A percentile compares a stretch with the other conserved stretches of the same genome.
These are phyloP conservation scores for Chrysosporium queenslandicum DNA, from an alignment of 2,329 filamentous ascomycete genomes.

Conservation along the genomic window DNA sequence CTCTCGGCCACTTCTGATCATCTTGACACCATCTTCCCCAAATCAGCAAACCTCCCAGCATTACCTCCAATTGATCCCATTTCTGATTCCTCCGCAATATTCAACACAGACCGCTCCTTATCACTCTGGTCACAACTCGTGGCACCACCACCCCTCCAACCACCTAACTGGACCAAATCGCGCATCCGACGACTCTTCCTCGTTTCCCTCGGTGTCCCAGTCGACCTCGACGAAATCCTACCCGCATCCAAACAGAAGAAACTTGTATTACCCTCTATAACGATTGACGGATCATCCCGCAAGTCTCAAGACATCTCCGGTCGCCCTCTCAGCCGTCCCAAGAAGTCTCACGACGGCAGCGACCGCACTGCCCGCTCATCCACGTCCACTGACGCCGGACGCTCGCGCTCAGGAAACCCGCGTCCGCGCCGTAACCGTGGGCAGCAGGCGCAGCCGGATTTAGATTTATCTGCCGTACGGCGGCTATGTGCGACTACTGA, in stretches of 20 bases:
- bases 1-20: constrained; percentile 30
- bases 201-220: constrained; percentile 87
- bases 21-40: constrained; percentile 39
- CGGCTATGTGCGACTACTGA: constrained; percentile 76
- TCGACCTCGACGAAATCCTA: constrained; percentile 93
- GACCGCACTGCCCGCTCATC: constrained; percentile 18
- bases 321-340: constrained; percentile 19
- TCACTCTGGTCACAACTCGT: constrained; percentile 96
- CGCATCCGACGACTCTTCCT: constrained; percentile 90
- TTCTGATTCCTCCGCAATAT: constrained; percentile 47
- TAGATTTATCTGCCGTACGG: constrained; percentile 69
- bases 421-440: constrained; percentile 32
- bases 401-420: constrained; percentile 25
- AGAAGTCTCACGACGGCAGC: constrained; percentile 11
- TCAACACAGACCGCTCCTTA: constrained; percentile 74
- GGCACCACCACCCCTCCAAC: constrained; percentile 84
- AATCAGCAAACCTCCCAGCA: constrained; percentile 29
- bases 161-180: constrained; percentile 95
- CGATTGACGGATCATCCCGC: constrained; percentile 47
- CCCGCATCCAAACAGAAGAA: constrained; percentile 98
- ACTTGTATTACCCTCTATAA: constrained; percentile 76
- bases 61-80: constrained; percentile 33
- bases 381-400: constrained; percentile 21
- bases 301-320: constrained; percentile 30
- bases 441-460: constrained; percentile 58